Evolutionary conservation across 768 basidiomycete species (phyloP).

Genomic region (Termitomyces sp.): DNA sequence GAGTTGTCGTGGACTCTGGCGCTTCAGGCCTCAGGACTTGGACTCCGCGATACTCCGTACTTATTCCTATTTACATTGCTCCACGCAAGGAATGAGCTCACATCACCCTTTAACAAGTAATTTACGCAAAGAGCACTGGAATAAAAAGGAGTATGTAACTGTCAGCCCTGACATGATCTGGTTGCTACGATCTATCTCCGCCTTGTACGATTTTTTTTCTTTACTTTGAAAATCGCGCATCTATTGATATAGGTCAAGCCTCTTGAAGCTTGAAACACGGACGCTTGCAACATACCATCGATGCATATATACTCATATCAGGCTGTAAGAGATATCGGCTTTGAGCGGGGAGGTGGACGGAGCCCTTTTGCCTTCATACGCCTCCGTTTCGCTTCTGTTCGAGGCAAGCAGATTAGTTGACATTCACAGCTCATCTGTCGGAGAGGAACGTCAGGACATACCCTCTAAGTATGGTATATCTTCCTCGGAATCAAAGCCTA

Average conservation of each 20-base stretch:
- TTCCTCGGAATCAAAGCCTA: constrained; percentile 69
- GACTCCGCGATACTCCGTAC: neutral
- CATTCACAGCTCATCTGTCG: constrained; percentile 8
- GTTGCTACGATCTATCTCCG: neutral
- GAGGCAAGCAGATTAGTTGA: constrained; percentile 6
- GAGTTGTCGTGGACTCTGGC: neutral
- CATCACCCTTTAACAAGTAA: neutral
- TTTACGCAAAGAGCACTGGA: neutral
- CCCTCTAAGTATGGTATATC: constrained; percentile 78
- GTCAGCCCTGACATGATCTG: constrained; percentile 13
- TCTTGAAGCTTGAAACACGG: neutral
- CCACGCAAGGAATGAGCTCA: neutral
- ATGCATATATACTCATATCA: constrained; percentile 1
- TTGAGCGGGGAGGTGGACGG: constrained; percentile 53
- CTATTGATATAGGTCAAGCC: too few relatives aligned
- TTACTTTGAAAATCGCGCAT: neutral
- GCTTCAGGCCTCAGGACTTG: neutral
- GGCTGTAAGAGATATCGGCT: constrained; percentile 9
- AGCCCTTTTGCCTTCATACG: constrained; percentile 74
- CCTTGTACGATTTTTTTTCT: neutral
- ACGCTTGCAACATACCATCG: neutral
- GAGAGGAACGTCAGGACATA: constrained; percentile 37
- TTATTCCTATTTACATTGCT: neutral
- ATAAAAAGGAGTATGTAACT: neutral
- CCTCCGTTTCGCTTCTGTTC: constrained; percentile 64